A percentile compares a stretch with the other conserved stretches of the same genome.
These are phyloP conservation scores for Penicillium italicum DNA, from an alignment of 2,329 filamentous ascomycete genomes.

Conservation along the genomic window DNA sequence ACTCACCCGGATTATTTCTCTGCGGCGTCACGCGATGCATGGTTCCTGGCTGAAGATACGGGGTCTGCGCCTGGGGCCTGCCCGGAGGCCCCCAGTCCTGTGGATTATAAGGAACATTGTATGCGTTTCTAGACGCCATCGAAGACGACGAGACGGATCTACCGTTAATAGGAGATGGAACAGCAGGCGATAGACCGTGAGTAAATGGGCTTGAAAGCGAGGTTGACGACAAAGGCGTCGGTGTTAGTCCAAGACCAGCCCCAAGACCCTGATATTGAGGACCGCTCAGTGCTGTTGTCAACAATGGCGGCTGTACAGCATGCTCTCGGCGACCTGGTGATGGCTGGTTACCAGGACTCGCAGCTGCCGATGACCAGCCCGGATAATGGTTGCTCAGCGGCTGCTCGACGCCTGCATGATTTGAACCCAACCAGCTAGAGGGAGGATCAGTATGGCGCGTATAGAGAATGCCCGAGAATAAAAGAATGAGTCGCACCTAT, in stretches of 20 bases:
- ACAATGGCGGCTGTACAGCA: conserved; percentile 41
- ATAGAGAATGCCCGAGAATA: not conserved
- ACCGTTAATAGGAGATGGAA: conserved; percentile 36
- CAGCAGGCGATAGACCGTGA: conserved; percentile 36
- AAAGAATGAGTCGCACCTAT: conserved; percentile 31
- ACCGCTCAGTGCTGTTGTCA: conserved; percentile 41
- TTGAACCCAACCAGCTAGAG: conserved; percentile 34
- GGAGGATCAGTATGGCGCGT: conserved; percentile 23
- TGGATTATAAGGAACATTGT: conserved; percentile 48
- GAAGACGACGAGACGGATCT: conserved; percentile 38
- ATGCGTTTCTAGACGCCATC: conserved; percentile 44
- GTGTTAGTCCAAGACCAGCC: conserved; percentile 24
- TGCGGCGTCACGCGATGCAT: conserved; percentile 29
- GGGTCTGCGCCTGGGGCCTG: conserved; percentile 25
- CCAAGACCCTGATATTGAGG: conserved; percentile 37
- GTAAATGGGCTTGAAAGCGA: conserved; percentile 46
- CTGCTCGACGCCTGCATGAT: conserved; percentile 33
- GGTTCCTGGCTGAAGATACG: conserved; percentile 29
- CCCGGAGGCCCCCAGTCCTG: conserved; percentile 48
- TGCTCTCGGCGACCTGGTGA: conserved; percentile 43
- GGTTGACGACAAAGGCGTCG: conserved; percentile 43
- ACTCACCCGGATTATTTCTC: conserved; percentile 34
- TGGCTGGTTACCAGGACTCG: conserved; percentile 30
- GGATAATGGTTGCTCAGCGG: conserved; percentile 28
- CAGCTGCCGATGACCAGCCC: conserved; percentile 33